A percentile compares a stretch with the other conserved stretches of the same genome.
These are phyloP conservation scores for Mycena kentingensis DNA, from an alignment of 768 basidiomycete genomes.

Conservation along the genomic window DNA sequence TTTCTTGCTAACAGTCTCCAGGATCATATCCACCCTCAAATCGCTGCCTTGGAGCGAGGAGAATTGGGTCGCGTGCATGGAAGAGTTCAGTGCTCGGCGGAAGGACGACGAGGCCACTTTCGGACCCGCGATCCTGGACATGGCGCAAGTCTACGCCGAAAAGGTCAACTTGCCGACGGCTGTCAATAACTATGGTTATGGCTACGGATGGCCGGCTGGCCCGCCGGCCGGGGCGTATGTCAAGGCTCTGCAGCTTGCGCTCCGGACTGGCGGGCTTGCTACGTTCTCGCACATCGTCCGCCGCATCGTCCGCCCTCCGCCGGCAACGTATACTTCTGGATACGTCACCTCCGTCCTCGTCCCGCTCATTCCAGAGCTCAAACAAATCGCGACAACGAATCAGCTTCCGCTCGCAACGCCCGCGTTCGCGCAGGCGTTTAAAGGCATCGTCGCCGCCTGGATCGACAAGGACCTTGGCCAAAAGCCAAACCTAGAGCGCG, in stretches of 20 bases:
- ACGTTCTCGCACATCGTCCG: neutral
- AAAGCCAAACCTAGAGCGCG: conserved; percentile 1
- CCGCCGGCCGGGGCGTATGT: neutral
- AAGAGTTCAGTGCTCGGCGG: conserved; percentile 1
- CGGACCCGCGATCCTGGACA: neutral
- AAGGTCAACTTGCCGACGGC: neutral
- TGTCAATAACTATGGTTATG: neutral
- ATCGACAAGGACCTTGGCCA: neutral
- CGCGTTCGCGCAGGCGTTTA: neutral
- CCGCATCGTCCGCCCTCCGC: neutral
- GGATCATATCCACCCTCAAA: conserved; percentile 1
- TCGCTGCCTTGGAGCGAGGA: conserved; percentile 5
- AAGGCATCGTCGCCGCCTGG: neutral
- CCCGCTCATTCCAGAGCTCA: neutral
- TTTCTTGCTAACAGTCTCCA: neutral
- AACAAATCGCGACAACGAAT: neutral
- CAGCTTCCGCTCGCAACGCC: neutral
- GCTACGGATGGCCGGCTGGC: neutral
- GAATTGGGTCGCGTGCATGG: conserved; percentile 1
- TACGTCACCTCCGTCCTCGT: neutral
- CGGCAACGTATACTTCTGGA: neutral
- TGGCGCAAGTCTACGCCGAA: neutral
- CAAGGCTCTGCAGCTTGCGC: neutral
- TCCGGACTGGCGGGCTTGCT: neutral
- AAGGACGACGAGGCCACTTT: neutral